Evolutionary conservation across 1,139 yeast genomes (phyloP), one percentile per base, ranked within the genome.

Genomic region (Protomyces inundatus): DNA sequence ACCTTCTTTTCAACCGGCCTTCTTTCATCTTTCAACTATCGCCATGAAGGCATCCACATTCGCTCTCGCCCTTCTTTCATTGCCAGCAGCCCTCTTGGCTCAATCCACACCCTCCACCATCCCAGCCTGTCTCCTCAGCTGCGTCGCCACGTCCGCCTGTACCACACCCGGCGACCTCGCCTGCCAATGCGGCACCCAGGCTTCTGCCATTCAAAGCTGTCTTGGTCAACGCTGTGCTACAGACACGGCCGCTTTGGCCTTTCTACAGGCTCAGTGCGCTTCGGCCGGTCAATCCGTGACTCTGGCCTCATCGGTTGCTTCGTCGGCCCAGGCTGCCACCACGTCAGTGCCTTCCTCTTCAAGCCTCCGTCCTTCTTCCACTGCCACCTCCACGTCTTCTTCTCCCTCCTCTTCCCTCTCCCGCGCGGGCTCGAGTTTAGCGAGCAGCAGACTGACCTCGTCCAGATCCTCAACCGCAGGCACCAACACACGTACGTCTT

Each of bases 301-400:
- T 12, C 14, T 37, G 6, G 42, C 42, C 42, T 12, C 42, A 56
- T 91, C 86, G 74, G 88, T 79, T 70, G 88, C 91, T 67, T 88
- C 87, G 72, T 88, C 75, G 66, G 86, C 86, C n/a, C 48, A 33
- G 14, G 96, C 96, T 52, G 88, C 80, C 54, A 89, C 86, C 39
- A 88, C 81, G 1, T 93, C 86, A 72, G 87, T 88, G 55, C 87
- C 78, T 73, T 87, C 91, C 78, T 88, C 88, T 54, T 95, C 96
- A 72, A 88, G 79, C 69, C 88, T 85, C 60, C 89, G 88, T 73
- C 88, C 88, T 57, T 91, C 89, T 66, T 84, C 87, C 66, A 88
- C 88, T 12, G 12, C 42, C 42, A 6, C 42, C 42, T 37, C 42
- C 42, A 37, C 42, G 14, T 37, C 42, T 14, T 37, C 42, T 37